Evolutionary conservation across 805 yeast species (phyloP), one percentile per base, ranked within the genome.

Genomic region (Vanderwaltozyma verrucispora): DNA sequence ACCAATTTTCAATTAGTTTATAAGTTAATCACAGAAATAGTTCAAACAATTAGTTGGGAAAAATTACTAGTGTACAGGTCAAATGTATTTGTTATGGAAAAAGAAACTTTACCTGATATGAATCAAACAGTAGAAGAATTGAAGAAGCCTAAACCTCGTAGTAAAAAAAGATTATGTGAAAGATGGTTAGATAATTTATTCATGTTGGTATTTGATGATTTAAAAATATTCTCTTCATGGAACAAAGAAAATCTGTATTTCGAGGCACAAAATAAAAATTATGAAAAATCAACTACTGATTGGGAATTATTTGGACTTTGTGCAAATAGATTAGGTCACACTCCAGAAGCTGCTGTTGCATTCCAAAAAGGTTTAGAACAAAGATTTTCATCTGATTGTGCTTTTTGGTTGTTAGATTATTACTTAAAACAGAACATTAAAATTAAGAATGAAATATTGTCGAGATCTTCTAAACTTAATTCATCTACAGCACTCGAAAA

Each of bases 281-380:
- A 79, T 55, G 74, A 74, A 48, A 86, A 82, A 54, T 65, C 79
- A 16, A 76, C 95, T 1, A 62, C 80, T 39, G 96, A 87, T 57
- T 87, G 95, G 95, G 95, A 89, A 59, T 66, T 83, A 25, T 67
- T 86, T 41, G 97, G 97, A 1, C 67, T 75, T 48, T 77, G 85
- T 30, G 92, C 96, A 1, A 71, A 67, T 49, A 72, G 97, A 45
- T 67, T 89, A 47, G 83, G 85, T 45, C 94, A 88, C 55, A 68
- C 63, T 45, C 82, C 77, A 47, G 95, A 86, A 59, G 95, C 96
- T 0, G 75, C 86, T 1, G 72, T 72, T 32, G 95, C 96, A 8
- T 87, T 80, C 60, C 68, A 72, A 37, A 70, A 71, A 45, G 87
- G 89, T 1, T 62, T 89, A 32, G 60, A 67, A 10, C 70, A 72